Base-by-base conservation (phyloP, 768 basidiomycete species). In the Thelephora ganbajun region DNA sequence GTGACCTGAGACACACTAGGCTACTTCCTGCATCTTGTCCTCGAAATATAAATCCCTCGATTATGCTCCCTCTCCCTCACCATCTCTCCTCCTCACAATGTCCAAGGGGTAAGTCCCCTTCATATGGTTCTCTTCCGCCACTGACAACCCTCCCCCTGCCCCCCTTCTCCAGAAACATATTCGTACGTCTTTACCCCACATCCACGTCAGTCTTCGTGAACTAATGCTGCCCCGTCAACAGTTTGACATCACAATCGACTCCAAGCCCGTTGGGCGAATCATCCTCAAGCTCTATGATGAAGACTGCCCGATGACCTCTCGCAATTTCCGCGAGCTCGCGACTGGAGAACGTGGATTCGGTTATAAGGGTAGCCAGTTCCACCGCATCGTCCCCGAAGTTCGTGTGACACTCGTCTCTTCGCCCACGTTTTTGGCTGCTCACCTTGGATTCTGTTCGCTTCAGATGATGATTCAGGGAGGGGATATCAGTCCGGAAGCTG, bases 271-370 rank as follows among this genome's bases (percentile, higher is more conserved):
- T 0, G 86, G 85, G 19, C 78, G 83, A 41, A 76, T 93, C 54
- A 71, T 80, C 22, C 88, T 93, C 76, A 79, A 83, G 63, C 74
- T 93, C 37, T 89, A 74, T 64, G 86, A 91, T 63, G 75, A 81
- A 48, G 69, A 74, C 14, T 86, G 88, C n/a, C 91, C 91, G 47
- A 76, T 73, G 63, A 92, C 90, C 11, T 63, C 83, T 2, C 66
- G 64, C 44, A 90, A 91, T 69, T 92, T 91, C 69, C 80, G 88
- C 47, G 80, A 83, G 58, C 71, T 92, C 42, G 77, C 80, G 6
- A 77, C 79, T 5, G 77, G 77, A 6, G 68, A 76, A 55, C 71
- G 76, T 50, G 76, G 79, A 16, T 80, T 81, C 54, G 86, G 83
- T 6, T 96, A 91, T 65, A 63, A 73, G 20, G 75, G 71, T 2